These are phyloP conservation scores for Mycena olivaceomarginata DNA, from an alignment of 768 basidiomycete species.

Conservation along the genomic window DNA sequence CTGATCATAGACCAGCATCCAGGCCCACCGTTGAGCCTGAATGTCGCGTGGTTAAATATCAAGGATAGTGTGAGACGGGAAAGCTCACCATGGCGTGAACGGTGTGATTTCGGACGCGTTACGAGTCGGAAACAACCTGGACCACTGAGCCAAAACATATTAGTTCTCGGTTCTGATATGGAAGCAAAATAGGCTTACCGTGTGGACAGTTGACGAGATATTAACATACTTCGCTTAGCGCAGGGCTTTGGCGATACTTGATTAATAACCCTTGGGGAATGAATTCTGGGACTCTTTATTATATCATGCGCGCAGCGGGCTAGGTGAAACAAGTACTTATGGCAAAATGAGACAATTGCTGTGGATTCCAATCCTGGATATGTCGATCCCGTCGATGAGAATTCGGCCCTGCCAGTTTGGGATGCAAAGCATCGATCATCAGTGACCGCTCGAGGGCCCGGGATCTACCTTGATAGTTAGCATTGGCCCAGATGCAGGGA, in stretches of 20 bases:
- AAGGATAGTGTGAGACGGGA: background rate
- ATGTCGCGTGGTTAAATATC: background rate
- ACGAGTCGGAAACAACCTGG: constrained; percentile 84
- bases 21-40: constrained; percentile 66
- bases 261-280: background rate
- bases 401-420: no score
- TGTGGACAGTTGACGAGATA: constrained; percentile 67
- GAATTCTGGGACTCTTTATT: no score
- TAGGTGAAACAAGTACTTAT: no score
- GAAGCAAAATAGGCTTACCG: constrained; percentile 53
- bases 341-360: no score
- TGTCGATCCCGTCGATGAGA: no score
- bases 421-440: no score
- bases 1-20: constrained; percentile 79
- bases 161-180: background rate
- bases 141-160: constrained; percentile 66
- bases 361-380: no score
- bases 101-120: constrained; percentile 75
- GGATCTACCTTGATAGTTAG: no score
- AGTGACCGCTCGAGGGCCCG: no score
- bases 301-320: no score
- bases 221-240: no score
- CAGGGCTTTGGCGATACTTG: constrained; percentile 9
- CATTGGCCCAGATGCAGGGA: no score
- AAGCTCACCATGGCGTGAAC: constrained; percentile 75